Base-by-base conservation (phyloP, 148 eudicot species). In the Bassia scoparia region DNA sequence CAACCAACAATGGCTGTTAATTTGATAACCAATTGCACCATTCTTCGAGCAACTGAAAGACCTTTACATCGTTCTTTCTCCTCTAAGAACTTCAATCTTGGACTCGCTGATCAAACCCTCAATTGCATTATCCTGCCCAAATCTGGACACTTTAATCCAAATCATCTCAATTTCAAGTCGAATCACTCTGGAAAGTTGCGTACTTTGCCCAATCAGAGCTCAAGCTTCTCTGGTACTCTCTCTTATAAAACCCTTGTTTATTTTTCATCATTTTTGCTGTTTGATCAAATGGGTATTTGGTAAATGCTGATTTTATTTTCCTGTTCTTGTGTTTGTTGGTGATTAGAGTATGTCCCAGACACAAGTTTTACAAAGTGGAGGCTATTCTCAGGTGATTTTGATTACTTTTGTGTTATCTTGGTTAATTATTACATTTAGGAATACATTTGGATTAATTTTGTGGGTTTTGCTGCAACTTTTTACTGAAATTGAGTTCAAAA, bases 291-390 rank as follows among this genome's bases (percentile, higher is more conserved):
- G 59, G 74, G 67, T 49, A 35, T 8, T 15, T 72, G 48, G 0
- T 60, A 23, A 27, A 15, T 49, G 1, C 30, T 54, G 29, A 5
- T 17, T 21, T 44, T 76, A 12, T 0, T 33, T 46, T n/a, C 3
- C 21, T 54, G 37, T 52, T 43, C 18, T 46, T 34, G 26, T 50
- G 56, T 67, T 73, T 72, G 26, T 71, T 63, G 58, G 72, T 43
- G 7, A 64, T 20, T 63, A 89, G 96, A 85, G 68, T 84, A 84
- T 77, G 24, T 83, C 26, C 93, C 97, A 0, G 92, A 88, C 29
- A 84, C 91, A 85, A 89, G 7, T 92, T 89, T 74, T 92, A 89
- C 96, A 92, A 92, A 82, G 79, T 92, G 33, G 97, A 92, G 81
- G 97, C 97, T 16, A 88, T 92, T 67, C 74, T 92, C 62, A 90